These are phyloP conservation scores for Haberlea rhodopensis DNA, from an alignment of 257 asterid genomes.

Conservation along the genomic window DNA sequence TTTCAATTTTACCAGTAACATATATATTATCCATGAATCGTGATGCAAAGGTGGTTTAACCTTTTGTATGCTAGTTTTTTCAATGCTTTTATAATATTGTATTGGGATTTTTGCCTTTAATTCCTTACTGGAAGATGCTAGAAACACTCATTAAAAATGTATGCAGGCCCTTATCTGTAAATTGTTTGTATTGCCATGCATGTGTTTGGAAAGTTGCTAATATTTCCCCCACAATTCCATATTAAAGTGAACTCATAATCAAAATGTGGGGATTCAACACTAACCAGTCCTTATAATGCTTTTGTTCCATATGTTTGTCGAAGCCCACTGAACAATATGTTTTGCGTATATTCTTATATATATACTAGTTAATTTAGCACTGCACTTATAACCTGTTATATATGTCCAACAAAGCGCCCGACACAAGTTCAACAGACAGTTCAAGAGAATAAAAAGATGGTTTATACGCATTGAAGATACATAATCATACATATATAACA, in stretches of 20 bases:
- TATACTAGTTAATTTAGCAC: too few species aligned
- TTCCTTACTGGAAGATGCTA: background rate
- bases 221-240: conserved; percentile 44
- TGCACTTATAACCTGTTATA: too few species aligned
- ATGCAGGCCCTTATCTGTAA: too few species aligned
- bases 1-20: conserved; percentile 3
- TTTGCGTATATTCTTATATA: background rate
- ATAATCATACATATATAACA: too few species aligned
- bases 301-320: conserved; percentile 29
- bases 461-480: too few species aligned
- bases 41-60: conserved; percentile 7
- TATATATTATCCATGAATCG: background rate
- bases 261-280: conserved; percentile 1
- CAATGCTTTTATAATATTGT: too few species aligned
- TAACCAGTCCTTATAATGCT: conserved; percentile 23
- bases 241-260: conserved; percentile 17
- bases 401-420: too few species aligned
- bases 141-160: background rate
- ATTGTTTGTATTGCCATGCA: conserved; percentile 11
- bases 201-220: background rate
- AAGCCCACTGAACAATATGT: background rate
- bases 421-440: too few species aligned
- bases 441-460: too few species aligned
- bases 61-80: conserved; percentile 9
- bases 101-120: too few species aligned